Base-by-base conservation (phyloP, 257 asterid genomes). In the Nyctanthes arbortristis region DNA sequence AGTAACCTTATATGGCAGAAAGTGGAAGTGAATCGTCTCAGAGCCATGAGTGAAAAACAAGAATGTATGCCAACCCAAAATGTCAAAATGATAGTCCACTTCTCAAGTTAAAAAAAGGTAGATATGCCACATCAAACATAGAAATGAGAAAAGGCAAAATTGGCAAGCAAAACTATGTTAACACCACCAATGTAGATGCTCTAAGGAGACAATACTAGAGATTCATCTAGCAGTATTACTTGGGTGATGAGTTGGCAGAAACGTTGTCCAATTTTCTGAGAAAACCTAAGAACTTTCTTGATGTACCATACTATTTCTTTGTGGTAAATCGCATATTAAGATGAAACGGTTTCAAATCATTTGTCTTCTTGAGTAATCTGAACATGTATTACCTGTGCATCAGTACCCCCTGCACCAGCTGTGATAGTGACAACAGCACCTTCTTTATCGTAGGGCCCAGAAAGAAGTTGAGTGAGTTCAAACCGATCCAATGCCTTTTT, bases 391-490 rank as follows among this genome's bases (percentile, higher is more conserved):
- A 93, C 99, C 99, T 93, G 99, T 45, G 99, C 99, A 74, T 94
- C 99, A 68, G 99, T 94, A 59, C 99, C 97, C 62, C 99, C 97
- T 0, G 97, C 97, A 74, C 99, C 99, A 71, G 97, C 97, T 49
- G 96, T 74, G 61, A 94, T 89, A 65, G 74, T 81, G 68, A 94
- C 67, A 35, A 91, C 88, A 52, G 96, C 97, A 28, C 96, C 93
- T 86, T 93, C 99, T 81, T 87, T 94, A 73, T 94, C 99, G 73
- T 91, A 94, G 16, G 95, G 97, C 49, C 97, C 90, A 36, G 97
- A 87, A 61, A 94, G 95, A 67, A 94, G 97, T 80, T 91, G 99
- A 40, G 96, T 88, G 78, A 94, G 66, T 82, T 93, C 97, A 72
- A 77, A 93, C 49, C 68, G 91, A 73, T 91, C 96, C 87, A 93